These are phyloP conservation scores for Lasiodiplodia hormozganensis DNA, from an alignment of 2,329 filamentous ascomycete genomes.

Conservation along the genomic window DNA sequence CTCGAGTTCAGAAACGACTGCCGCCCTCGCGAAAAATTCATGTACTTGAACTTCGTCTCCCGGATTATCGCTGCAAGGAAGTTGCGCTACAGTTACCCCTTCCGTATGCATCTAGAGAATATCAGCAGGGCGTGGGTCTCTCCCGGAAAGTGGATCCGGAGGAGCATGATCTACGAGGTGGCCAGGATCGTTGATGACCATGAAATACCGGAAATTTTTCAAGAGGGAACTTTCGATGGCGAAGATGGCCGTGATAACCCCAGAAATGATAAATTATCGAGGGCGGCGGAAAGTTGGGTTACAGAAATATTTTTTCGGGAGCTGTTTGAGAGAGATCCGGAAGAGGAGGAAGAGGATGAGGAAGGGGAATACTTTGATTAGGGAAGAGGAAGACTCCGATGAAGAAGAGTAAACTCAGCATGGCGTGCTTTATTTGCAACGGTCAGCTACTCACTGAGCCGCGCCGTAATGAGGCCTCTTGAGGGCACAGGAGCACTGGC, in stretches of 20 bases:
- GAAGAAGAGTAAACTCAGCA: too few species aligned
- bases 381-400: not conserved
- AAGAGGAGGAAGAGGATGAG: not conserved
- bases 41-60: not conserved
- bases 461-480: too few species aligned
- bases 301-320: not conserved
- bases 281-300: not conserved
- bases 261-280: not conserved
- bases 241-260: not conserved
- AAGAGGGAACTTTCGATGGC: not conserved
- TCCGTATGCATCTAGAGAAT: not conserved
- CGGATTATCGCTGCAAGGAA: constrained; percentile 5
- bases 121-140: not conserved
- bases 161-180: constrained; percentile 1
- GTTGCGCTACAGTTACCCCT: not conserved
- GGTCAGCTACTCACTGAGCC: too few species aligned
- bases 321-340: not conserved
- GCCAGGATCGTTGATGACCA: constrained; percentile 1
- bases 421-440: too few species aligned
- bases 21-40: not conserved
- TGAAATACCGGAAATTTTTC: not conserved
- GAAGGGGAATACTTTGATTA: not conserved
- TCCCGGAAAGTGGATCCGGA: constrained; percentile 1
- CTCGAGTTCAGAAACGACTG: not conserved
- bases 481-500: too few species aligned